A percentile compares a stretch with the other conserved stretches of the same genome.
phyloP scores from a whole-genome alignment of 2,329 filamentous ascomycete species.

The Fusarium duplospermum region DNA sequence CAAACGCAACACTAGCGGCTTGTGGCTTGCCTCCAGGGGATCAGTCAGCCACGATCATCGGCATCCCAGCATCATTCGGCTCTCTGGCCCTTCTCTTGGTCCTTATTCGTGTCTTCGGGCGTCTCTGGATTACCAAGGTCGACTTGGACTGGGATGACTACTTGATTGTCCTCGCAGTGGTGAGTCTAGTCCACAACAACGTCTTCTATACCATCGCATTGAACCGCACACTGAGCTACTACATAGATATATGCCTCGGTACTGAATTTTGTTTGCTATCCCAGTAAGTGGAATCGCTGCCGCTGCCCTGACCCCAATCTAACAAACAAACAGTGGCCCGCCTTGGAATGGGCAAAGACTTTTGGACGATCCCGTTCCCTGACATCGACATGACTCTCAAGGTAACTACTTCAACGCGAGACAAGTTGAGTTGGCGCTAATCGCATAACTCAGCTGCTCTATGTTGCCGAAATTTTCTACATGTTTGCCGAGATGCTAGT shows the following conservation, averaged over 20 bases:
- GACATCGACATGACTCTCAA: constrained; percentile 10
- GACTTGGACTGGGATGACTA: constrained; percentile 15
- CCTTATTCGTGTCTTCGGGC: constrained; percentile 2
- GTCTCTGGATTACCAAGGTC: constrained; percentile 10
- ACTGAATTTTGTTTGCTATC: background rate
- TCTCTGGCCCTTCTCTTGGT: background rate
- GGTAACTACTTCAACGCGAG: background rate
- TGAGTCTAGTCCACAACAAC: background rate
- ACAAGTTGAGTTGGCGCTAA: background rate
- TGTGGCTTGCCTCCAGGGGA: background rate
- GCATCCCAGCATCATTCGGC: background rate
- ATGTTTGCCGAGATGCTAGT: constrained; percentile 21
- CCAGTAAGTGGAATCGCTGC: background rate
- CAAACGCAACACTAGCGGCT: background rate
- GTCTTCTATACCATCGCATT: background rate
- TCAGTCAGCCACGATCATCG: background rate
- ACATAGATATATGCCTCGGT: background rate
- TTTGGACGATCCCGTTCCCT: constrained; percentile 13
- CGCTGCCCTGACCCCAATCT: background rate
- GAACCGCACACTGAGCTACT: background rate
- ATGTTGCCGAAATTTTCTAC: constrained; percentile 19
- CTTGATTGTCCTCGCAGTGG: constrained; percentile 10
- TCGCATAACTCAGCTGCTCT: background rate
- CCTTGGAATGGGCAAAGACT: constrained; percentile 12
- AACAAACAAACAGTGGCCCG: background rate